These are phyloP conservation scores for Omphalea diandra DNA, from an alignment of 441 rosid genomes.

Conservation along the genomic window DNA sequence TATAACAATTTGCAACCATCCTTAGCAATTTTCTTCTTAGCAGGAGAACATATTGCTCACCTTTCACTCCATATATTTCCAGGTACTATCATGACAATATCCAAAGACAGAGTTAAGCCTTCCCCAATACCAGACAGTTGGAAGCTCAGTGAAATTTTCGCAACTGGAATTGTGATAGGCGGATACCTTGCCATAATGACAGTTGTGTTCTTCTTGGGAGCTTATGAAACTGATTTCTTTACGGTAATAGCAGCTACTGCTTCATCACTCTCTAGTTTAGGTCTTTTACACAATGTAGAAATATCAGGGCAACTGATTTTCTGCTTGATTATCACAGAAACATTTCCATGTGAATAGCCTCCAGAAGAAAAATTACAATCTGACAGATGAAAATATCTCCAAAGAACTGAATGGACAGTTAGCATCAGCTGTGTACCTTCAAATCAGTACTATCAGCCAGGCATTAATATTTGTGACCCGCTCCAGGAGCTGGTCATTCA, in stretches of 20 bases:
- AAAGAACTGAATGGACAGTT: too few relatives aligned
- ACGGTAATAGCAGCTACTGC: slow-evolving; percentile 32
- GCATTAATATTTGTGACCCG: slow-evolving; percentile 71
- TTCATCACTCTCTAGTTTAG: neutral
- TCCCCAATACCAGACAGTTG: slow-evolving; percentile 79
- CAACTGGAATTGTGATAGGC: slow-evolving; percentile 67
- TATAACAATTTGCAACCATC: too few relatives aligned
- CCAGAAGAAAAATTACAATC: slow-evolving; percentile 33
- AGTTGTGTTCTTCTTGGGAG: slow-evolving; percentile 61
- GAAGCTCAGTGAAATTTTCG: slow-evolving; percentile 69
- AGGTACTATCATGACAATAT: slow-evolving; percentile 76
- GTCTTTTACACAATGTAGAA: neutral
- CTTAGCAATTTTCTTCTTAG: too few relatives aligned
- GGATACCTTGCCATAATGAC: slow-evolving; percentile 64
- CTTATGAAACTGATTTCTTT: slow-evolving; percentile 55
- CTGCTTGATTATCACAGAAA: slow-evolving; percentile 35
- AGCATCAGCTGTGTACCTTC: slow-evolving; percentile 67
- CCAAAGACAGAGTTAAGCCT: slow-evolving; percentile 74
- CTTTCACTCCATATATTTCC: too few relatives aligned
- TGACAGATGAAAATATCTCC: too few relatives aligned
- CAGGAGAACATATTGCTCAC: too few relatives aligned
- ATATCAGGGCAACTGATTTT: neutral
- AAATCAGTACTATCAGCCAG: slow-evolving; percentile 85
- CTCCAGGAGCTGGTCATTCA: slow-evolving; percentile 75
- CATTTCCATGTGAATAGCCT: slow-evolving; percentile 50